A percentile compares a stretch with the other conserved stretches of the same genome.
phyloP scores from a whole-genome alignment of 2,329 filamentous ascomycete genomes.

The Zymoseptoria crescenta region DNA sequence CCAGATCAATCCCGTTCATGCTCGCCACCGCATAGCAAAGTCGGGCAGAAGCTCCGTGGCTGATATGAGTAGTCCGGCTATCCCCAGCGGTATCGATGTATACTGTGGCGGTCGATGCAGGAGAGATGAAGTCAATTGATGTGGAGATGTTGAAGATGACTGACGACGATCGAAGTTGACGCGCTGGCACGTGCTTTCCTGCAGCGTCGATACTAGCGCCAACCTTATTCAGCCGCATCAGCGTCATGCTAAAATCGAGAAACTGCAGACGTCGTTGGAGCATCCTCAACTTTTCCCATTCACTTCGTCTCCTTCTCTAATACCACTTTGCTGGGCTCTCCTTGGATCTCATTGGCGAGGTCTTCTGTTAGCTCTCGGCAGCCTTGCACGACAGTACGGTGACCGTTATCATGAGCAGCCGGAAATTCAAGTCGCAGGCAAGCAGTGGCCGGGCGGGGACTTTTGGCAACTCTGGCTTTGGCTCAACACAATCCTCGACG shows the following conservation, averaged over 20 bases:
- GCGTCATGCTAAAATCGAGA: not conserved
- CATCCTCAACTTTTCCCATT: not conserved
- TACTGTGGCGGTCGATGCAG: not conserved
- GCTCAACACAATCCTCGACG: slow-evolving; percentile 46
- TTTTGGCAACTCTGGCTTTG: slow-evolving; percentile 35
- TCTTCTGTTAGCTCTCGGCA: too few species aligned
- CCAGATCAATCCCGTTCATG: not conserved
- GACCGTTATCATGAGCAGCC: slow-evolving; percentile 54
- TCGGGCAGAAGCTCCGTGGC: not conserved
- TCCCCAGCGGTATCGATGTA: not conserved
- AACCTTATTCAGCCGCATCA: not conserved
- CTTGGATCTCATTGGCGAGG: not conserved
- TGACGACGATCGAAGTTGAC: not conserved
- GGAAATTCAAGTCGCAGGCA: slow-evolving; percentile 53
- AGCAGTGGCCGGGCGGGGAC: slow-evolving; percentile 51
- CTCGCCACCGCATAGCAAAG: not conserved
- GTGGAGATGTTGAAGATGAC: not conserved
- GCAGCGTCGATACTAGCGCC: not conserved
- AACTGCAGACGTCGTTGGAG: not conserved
- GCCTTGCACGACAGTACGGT: too few species aligned
- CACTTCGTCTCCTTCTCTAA: not conserved
- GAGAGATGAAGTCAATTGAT: not conserved
- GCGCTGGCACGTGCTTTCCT: not conserved
- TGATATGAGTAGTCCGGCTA: not conserved
- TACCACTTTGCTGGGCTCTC: not conserved